Conservation (phyloP, 2,329 filamentous ascomycete species). For the Aureobasidium mangrovei region DNA sequence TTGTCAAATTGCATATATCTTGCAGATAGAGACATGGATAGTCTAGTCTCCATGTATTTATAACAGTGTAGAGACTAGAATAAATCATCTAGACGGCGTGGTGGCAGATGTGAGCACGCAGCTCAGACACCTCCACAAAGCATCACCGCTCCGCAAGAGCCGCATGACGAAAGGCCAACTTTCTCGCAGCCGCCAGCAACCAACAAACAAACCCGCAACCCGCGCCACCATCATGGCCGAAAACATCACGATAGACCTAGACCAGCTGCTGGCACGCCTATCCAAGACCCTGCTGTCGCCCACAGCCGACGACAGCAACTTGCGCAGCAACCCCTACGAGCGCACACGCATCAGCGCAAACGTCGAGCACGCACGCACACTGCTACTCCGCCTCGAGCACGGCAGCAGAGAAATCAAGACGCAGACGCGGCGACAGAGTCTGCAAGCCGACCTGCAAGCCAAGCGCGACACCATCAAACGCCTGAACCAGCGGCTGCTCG, state of each 20-base stretch:
- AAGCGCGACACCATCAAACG: conserved; percentile 60
- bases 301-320: conserved; percentile 45
- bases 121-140: no score
- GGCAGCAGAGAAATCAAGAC: conserved; percentile 51
- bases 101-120: no score
- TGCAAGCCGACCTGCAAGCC: conserved; percentile 53
- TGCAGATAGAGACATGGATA: no score
- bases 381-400: conserved; percentile 64
- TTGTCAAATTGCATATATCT: no score
- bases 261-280: conserved; percentile 55
- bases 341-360: conserved; percentile 54
- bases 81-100: no score
- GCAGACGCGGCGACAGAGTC: conserved; percentile 50
- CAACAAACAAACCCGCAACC: neutral
- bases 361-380: conserved; percentile 59
- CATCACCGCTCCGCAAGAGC: no score
- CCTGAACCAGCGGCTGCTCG: conserved; percentile 56
- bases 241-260: conserved; percentile 41
- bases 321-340: conserved; percentile 57
- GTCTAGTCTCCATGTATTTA: no score
- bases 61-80: no score
- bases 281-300: conserved; percentile 57
- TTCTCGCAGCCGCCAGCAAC: neutral
- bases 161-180: neutral
- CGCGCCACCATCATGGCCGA: neutral